Evolutionary conservation across 805 yeast species (phyloP).

Genomic region (Kodamaea jinghongensis): DNA sequence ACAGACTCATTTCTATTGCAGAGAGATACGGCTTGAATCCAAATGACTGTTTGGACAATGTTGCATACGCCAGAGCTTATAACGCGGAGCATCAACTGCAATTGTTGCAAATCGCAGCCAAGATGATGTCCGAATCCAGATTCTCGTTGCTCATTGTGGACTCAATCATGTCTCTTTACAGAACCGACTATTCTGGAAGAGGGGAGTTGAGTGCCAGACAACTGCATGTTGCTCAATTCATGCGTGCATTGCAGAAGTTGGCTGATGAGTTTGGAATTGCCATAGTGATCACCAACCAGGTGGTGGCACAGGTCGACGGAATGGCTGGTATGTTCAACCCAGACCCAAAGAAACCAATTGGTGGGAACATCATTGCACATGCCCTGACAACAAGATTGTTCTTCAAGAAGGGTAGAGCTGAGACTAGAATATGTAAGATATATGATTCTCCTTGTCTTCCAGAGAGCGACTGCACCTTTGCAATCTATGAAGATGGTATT

Average conservation of each 20-base stretch:
- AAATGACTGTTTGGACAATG: slow-evolving; percentile 92
- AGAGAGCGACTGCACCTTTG: slow-evolving; percentile 91
- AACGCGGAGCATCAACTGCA: slow-evolving; percentile 95
- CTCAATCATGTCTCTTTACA: slow-evolving; percentile 92
- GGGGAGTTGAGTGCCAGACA: slow-evolving; percentile 96
- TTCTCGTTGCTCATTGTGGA: slow-evolving; percentile 92
- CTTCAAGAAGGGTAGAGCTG: slow-evolving; percentile 87
- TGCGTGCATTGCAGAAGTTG: slow-evolving; percentile 86
- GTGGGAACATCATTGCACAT: slow-evolving; percentile 97
- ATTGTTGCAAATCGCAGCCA: slow-evolving; percentile 84
- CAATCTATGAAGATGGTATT: slow-evolving; percentile 94
- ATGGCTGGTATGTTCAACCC: slow-evolving; percentile 82
- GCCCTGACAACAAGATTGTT: slow-evolving; percentile 91
- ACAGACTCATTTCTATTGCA: slow-evolving; percentile 84
- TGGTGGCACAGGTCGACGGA: slow-evolving; percentile 96
- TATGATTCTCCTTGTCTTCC: slow-evolving; percentile 97
- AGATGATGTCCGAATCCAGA: slow-evolving; percentile 93
- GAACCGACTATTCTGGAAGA: slow-evolving; percentile 93
- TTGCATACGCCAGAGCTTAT: slow-evolving; percentile 95
- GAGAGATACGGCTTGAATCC: slow-evolving; percentile 88
- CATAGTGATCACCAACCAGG: slow-evolving; percentile 89
- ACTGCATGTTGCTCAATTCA: slow-evolving; percentile 86
- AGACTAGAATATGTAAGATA: slow-evolving; percentile 89
- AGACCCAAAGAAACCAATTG: slow-evolving; percentile 97
- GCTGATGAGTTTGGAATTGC: slow-evolving; percentile 99